Evolutionary conservation across 2,329 filamentous ascomycete genomes (phyloP).

Genomic region (Macrophomina pseudophaseolina): DNA sequence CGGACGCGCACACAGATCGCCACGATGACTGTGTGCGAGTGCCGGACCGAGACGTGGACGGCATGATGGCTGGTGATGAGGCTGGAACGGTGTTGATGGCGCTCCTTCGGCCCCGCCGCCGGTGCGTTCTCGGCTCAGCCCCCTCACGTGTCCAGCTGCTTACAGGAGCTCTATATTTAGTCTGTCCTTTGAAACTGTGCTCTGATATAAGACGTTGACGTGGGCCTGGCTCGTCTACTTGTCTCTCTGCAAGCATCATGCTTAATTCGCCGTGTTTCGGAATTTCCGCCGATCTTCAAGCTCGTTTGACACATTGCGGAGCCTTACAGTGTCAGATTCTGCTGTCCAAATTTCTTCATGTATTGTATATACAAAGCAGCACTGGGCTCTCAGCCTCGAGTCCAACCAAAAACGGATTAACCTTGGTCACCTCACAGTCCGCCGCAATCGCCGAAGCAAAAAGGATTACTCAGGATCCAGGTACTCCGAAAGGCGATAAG

Average conservation of each 20-base stretch:
- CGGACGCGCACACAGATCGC: background rate
- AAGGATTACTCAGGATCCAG: background rate
- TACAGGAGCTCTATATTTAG: conserved; percentile 17
- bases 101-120: background rate
- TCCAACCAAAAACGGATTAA: too few relatives aligned
- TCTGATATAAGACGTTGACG: conserved; percentile 14
- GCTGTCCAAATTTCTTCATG: too few relatives aligned
- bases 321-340: too few relatives aligned
- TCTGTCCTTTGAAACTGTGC: background rate
- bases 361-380: too few relatives aligned
- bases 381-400: too few relatives aligned
- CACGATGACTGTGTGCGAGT: background rate
- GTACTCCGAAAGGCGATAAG: background rate
- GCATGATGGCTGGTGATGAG: background rate
- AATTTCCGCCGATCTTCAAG: too few relatives aligned
- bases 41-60: background rate
- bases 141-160: background rate
- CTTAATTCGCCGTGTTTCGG: too few relatives aligned
- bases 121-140: background rate
- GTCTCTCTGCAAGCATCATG: too few relatives aligned
- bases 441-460: too few relatives aligned
- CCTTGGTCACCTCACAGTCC: too few relatives aligned
- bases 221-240: background rate
- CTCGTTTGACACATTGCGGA: too few relatives aligned
- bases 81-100: background rate